Evolutionary conservation across 2,329 filamentous ascomycete species (phyloP).

Genomic region (Aspergillus tubingensis): DNA sequence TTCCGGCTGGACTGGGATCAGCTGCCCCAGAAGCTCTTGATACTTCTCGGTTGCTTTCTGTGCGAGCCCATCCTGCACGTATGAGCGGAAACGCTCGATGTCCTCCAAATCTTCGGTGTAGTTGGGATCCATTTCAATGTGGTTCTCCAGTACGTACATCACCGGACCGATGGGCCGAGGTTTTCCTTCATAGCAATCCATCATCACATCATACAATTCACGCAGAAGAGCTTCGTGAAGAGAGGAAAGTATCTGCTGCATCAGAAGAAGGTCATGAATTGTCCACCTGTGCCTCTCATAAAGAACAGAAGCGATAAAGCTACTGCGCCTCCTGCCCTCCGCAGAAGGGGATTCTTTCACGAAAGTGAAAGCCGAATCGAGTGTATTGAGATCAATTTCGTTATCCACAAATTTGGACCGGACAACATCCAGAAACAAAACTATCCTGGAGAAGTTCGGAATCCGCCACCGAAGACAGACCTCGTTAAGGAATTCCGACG

Average conservation of each 20-base stretch:
- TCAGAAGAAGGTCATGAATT: conserved; percentile 66
- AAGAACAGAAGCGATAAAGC: conserved; percentile 51
- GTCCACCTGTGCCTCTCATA: conserved; percentile 68
- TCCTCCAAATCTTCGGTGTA: conserved; percentile 74
- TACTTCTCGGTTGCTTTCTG: conserved; percentile 79
- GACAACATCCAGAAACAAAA: conserved; percentile 81
- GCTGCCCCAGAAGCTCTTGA: conserved; percentile 71
- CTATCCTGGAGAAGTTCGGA: conserved; percentile 75
- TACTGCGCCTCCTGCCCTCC: conserved; percentile 60
- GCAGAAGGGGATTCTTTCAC: conserved; percentile 72
- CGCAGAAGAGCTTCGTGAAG: conserved; percentile 81
- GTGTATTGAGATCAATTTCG: conserved; percentile 75
- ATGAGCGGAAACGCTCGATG: conserved; percentile 68
- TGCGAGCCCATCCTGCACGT: conserved; percentile 71
- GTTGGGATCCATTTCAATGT: conserved; percentile 75
- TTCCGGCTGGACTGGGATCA: conserved; percentile 76
- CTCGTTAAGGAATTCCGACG: conserved; percentile 80
- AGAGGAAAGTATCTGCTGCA: conserved; percentile 72
- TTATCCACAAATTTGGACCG: conserved; percentile 82
- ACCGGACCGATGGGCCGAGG: conserved; percentile 76
- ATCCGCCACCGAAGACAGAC: conserved; percentile 86
- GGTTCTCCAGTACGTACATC: conserved; percentile 77
- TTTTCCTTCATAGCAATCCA: conserved; percentile 87
- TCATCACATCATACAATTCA: conserved; percentile 83
- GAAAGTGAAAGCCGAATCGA: conserved; percentile 81